phyloP scores from a whole-genome alignment of 257 asterid species.

The Perilla frutescens region DNA sequence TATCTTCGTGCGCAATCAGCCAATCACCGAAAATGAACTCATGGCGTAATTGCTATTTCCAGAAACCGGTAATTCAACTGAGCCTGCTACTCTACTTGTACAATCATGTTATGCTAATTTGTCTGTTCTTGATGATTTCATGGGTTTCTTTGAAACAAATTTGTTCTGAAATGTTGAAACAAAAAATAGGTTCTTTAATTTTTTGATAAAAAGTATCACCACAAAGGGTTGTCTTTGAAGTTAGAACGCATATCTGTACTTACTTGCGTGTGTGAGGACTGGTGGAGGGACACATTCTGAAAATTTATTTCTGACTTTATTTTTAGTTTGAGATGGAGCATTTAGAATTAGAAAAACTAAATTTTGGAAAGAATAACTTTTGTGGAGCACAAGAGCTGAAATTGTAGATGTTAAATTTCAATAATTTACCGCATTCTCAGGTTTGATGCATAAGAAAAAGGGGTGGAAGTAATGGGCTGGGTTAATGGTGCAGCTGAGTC shows the following conservation, averaged over 20 bases:
- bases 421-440: neutral
- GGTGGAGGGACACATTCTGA: neutral
- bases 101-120: conserved; percentile 3
- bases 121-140: neutral
- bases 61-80: conserved; percentile 35
- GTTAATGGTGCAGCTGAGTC: neutral
- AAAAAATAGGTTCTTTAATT: neutral
- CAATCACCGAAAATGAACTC: conserved; percentile 28
- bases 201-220: neutral
- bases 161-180: conserved; percentile 3
- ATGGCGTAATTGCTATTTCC: conserved; percentile 28
- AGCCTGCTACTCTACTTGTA: neutral
- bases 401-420: neutral
- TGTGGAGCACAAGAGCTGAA: conserved; percentile 1
- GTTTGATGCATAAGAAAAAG: neutral
- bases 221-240: neutral
- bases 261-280: too few species aligned
- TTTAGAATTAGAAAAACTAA: neutral
- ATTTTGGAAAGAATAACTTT: neutral
- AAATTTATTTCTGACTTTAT: neutral
- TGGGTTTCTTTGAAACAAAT: neutral
- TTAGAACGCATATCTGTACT: too few species aligned
- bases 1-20: neutral
- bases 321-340: neutral
- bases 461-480: neutral